Evolutionary conservation across 202 grass and related monocot genomes (phyloP), one percentile per base, ranked within the genome.

Genomic region (Bolboschoenoplectus hybrid): DNA sequence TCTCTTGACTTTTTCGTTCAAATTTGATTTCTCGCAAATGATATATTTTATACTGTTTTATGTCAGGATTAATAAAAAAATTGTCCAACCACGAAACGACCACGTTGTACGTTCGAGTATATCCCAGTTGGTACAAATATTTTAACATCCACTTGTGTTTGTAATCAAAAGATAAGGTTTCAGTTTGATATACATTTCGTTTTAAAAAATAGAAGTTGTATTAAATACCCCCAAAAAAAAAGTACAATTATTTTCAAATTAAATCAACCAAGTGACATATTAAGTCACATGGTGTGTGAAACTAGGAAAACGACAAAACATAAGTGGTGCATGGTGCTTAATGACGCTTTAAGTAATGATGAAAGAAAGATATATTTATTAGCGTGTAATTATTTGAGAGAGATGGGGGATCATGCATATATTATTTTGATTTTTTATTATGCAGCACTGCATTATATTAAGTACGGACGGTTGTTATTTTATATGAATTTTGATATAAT

Each of bases 91-190:
- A 8, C 36, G 38, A 49, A 55, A 26, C 49, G 14, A 14, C 73
- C 26, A 55, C 12, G 73, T 76, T 55, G 73, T 36, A 75, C 46
- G 9, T 35, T 50, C 26, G 72, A 75, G 19, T 32, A 3, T 52
- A 74, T 46, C 71, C 71, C 46, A 51, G 11, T 34, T 73, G 4
- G 20, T 13, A 76, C 2, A 46, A 69, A 74, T 49, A 26, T 49
- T 13, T 75, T 55, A 76, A 49, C 5, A 55, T 76, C 47, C 73
- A 76, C 73, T 16, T 76, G 73, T 76, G 73, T 16, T 53, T 35
- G 38, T 10, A 43, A 6, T 14, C 34, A 13, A 34, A 46, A 50
- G 45, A 71, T 50, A 50, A 49, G 6, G 20, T 1, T 45, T 71
- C 17, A 46, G 3, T 32, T 73, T 6, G 20, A 73, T 71, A 49